Evolutionary conservation across 768 basidiomycete species (phyloP), one percentile per base, ranked within the genome.

Genomic region (Cantharellus anzutake): DNA sequence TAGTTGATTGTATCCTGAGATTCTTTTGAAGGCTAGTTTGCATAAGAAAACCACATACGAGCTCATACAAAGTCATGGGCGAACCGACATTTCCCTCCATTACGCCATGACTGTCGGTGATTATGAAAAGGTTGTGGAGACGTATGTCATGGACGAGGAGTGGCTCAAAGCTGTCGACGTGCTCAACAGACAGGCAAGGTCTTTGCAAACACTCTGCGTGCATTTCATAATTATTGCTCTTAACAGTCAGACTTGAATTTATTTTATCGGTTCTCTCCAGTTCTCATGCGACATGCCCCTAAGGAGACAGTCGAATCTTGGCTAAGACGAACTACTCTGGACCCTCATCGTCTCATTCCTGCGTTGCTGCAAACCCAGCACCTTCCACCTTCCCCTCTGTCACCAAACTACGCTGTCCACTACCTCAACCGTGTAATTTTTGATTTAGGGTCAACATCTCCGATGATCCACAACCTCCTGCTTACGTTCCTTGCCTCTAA

Each of bases 291-390:
- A 5, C 79, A 91, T 66, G 80, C 80, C 3, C 85, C 96, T 0
- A 88, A 86, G 67, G 88, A 89, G 63, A 88, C 89, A 3, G 84
- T 97, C 41, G 92, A 97, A 67, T 80, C 86, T 0, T 98, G 92
- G 90, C 73, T 96, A 39, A 83, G 86, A 35, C 88, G 89, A 66
- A 73, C 83, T 2, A 72, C 78, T 2, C 73, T 98, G 29, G 83
- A 94, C 64, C 85, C 91, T 29, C 72, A 86, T 4, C 84, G 84
- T 4, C 80, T 99, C 40, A 80, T 98, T 56, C 93, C 96, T 4
- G 86, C 94, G 1, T 74, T 98, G 14, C 75, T 97, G 20, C 86
- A 83, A 65, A 74, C 84, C 37, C 86, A 92, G 63, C 82, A 85
- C 57, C 72, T 78, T 20, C 80, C 80, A 38, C 80, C 79, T 16